Percentiles rank a stretch among this genome's conserved stretches.
phyloP scores from a whole-genome alignment of 768 basidiomycete species.

The Termitomyces sp. region DNA sequence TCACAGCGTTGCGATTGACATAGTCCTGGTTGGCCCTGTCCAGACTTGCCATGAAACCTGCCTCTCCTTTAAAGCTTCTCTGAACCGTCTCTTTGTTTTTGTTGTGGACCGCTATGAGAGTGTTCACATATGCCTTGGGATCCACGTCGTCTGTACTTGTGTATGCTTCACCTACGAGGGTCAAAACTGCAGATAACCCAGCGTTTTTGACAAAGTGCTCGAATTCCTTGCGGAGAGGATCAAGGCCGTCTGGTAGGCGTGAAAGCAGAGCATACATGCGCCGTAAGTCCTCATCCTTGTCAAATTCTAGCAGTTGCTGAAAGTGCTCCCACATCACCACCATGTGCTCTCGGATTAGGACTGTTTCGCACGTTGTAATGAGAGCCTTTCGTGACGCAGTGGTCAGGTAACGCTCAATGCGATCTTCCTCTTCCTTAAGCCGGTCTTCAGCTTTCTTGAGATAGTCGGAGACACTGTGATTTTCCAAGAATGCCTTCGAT shows the following conservation, averaged over 20 bases:
- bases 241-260: constrained; percentile 86
- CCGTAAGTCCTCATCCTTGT: constrained; percentile 92
- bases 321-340: constrained; percentile 91
- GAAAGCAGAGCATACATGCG: constrained; percentile 93
- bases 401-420: constrained; percentile 92
- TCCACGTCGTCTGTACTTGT: constrained; percentile 62
- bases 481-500: constrained; percentile 84
- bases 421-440: constrained; percentile 89
- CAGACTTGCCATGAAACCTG: constrained; percentile 89
- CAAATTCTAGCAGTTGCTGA: constrained; percentile 84
- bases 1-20: constrained; percentile 90
- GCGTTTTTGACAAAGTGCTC: constrained; percentile 94
- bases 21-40: constrained; percentile 96
- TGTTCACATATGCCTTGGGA: constrained; percentile 93
- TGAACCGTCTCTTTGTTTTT: constrained; percentile 89
- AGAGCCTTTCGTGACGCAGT: constrained; percentile 82
- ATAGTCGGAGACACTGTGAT: constrained; percentile 91
- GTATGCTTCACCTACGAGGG: constrained; percentile 60
- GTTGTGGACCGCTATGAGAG: constrained; percentile 84
- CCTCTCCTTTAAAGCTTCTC: constrained; percentile 87
- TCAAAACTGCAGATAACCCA: constrained; percentile 78
- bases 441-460: constrained; percentile 93
- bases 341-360: constrained; percentile 85
- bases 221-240: constrained; percentile 88
- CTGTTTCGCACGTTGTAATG: constrained; percentile 83